These are phyloP conservation scores for Aphanoascus verrucosus DNA, from an alignment of 2,329 filamentous ascomycete genomes.

Conservation along the genomic window DNA sequence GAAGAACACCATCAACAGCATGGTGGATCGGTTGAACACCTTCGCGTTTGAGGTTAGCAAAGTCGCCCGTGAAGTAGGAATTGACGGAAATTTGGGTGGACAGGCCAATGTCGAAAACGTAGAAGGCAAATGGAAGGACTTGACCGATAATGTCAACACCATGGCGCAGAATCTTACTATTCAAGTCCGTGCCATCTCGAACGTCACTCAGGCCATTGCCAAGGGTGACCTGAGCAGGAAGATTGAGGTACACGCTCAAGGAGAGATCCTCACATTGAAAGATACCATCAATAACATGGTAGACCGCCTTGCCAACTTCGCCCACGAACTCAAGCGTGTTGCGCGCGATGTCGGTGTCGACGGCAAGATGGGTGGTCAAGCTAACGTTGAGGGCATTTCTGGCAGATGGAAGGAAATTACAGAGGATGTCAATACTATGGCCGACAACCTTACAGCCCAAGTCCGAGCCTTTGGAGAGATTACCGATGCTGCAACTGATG, in stretches of 20 bases:
- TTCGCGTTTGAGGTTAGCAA: constrained; percentile 57
- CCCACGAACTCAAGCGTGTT: constrained; percentile 87
- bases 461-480: constrained; percentile 97
- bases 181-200: constrained; percentile 80
- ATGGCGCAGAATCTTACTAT: constrained; percentile 55
- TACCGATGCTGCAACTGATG: constrained; percentile 92
- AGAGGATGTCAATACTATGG: constrained; percentile 91
- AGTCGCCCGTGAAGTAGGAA: constrained; percentile 54
- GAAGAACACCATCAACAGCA: constrained; percentile 74
- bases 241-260: constrained; percentile 88
- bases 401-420: constrained; percentile 98
- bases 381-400: constrained; percentile 82
- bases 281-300: constrained; percentile 99
- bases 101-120: constrained; percentile 55
- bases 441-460: constrained; percentile 78
- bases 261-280: constrained; percentile 86
- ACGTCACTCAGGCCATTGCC: constrained; percentile 88
- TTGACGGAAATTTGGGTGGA: constrained; percentile 53
- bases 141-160: constrained; percentile 57
- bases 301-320: constrained; percentile 86
- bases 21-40: constrained; percentile 54
- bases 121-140: constrained; percentile 56
- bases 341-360: constrained; percentile 95
- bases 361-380: constrained; percentile 96
- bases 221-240: constrained; percentile 93